Evolutionary conservation across 768 basidiomycete species (phyloP).

Genomic region (Mrakia frigida): DNA sequence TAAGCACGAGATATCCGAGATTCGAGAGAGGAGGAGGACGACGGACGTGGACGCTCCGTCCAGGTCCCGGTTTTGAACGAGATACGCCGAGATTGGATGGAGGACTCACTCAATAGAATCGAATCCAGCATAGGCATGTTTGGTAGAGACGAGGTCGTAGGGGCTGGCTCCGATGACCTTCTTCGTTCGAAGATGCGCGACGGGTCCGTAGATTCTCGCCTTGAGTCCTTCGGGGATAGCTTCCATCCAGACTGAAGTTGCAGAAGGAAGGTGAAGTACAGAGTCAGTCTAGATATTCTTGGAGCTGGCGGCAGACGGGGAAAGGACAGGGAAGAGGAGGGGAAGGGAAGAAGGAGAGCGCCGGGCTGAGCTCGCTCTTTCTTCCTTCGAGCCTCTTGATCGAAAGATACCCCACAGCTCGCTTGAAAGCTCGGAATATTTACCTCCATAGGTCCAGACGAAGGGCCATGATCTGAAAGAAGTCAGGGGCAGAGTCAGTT

Average conservation of each 20-base stretch:
- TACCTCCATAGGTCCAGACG: constrained; percentile 10
- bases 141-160: neutral
- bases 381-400: neutral
- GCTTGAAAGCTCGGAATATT: neutral
- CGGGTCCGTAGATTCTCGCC: neutral
- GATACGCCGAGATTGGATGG: no score
- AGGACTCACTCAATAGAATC: constrained; percentile 5
- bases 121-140: neutral
- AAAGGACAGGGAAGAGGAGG: neutral
- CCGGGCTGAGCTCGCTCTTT: neutral
- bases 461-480: neutral
- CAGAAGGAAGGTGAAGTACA: neutral
- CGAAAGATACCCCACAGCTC: neutral
- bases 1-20: no score
- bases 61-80: no score
- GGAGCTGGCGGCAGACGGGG: no score
- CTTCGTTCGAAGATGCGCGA: neutral
- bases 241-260: neutral
- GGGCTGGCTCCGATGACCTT: neutral
- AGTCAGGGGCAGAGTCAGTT: neutral
- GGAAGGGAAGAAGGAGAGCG: neutral
- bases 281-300: neutral
- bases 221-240: neutral
- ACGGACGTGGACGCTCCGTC: no score
- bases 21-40: no score